A percentile compares a stretch with the other conserved stretches of the same genome.
Evolutionary conservation across 257 asterid species (phyloP).

Genomic region (Forsythia suspensa): DNA sequence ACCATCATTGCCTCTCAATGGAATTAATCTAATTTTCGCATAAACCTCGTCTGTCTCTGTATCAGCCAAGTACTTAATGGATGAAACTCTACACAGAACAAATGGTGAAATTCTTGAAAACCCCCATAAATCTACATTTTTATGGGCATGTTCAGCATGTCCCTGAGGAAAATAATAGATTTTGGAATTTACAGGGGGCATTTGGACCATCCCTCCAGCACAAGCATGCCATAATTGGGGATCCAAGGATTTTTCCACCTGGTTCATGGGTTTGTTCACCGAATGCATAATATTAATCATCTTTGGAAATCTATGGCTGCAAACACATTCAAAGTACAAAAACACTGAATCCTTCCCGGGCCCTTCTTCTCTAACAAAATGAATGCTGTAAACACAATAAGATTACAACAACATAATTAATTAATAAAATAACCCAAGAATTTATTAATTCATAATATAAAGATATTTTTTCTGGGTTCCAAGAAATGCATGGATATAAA

Average conservation of each 20-base stretch:
- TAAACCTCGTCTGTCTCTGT: conserved; percentile 72
- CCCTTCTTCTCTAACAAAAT: neutral
- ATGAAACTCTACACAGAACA: conserved; percentile 45
- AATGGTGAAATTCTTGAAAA: conserved; percentile 55
- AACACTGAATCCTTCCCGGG: neutral
- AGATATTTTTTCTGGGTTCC: neutral
- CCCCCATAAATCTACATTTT: conserved; percentile 42
- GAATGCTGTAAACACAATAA: conserved; percentile 14
- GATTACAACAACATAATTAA: neutral
- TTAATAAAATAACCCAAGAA: conserved; percentile 19
- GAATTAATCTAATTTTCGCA: conserved; percentile 56
- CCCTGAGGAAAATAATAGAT: conserved; percentile 83
- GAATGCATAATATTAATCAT: conserved; percentile 72
- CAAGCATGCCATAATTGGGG: conserved; percentile 89
- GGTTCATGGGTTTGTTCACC: conserved; percentile 45
- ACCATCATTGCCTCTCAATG: conserved; percentile 34
- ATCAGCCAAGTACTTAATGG: conserved; percentile 67
- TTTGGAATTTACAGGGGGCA: conserved; percentile 51
- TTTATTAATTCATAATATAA: too few species aligned
- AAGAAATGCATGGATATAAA: too few species aligned
- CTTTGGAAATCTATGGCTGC: neutral
- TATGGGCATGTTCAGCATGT: conserved; percentile 66
- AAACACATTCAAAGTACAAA: neutral
- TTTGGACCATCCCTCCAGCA: conserved; percentile 86
- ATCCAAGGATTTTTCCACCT: conserved; percentile 57